These are phyloP conservation scores for Teratosphaeria gauchensis DNA, from an alignment of 2,329 filamentous ascomycete genomes.

Conservation along the genomic window DNA sequence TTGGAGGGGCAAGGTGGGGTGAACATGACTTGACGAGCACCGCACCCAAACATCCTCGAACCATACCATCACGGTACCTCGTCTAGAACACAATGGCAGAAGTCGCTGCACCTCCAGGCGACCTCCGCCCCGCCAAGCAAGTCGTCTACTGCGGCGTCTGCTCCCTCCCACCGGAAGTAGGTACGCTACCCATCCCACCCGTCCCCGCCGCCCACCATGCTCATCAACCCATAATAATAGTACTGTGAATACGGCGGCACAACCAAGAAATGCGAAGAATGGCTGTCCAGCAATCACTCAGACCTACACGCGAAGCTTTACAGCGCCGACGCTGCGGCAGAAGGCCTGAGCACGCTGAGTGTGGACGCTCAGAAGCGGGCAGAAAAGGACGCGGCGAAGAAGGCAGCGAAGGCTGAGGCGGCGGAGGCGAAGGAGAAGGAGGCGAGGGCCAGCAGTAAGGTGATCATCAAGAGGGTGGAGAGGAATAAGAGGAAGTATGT, in stretches of 20 bases:
- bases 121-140: constrained; percentile 36
- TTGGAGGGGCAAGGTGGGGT: not conserved
- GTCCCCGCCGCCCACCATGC: not conserved
- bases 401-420: constrained; percentile 85
- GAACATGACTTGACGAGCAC: not conserved
- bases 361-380: constrained; percentile 89
- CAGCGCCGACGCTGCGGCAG: constrained; percentile 60
- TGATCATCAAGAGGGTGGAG: constrained; percentile 94
- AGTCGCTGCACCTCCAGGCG: constrained; percentile 1
- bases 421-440: constrained; percentile 75
- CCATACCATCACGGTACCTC: not conserved
- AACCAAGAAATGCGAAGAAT: constrained; percentile 93
- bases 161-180: constrained; percentile 58
- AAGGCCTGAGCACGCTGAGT: constrained; percentile 75
- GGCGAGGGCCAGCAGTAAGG: constrained; percentile 68
- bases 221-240: constrained; percentile 36
- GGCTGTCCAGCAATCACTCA: constrained; percentile 69
- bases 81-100: not conserved
- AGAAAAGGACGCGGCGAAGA: constrained; percentile 93
- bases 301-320: constrained; percentile 71
- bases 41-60: not conserved
- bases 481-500: constrained; percentile 97
- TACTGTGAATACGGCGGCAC: constrained; percentile 99
- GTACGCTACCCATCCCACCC: constrained; percentile 25
- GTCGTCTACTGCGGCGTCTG: constrained; percentile 58